Percentiles rank a stretch among this genome's conserved stretches.
These are phyloP conservation scores for Helianthus annuus DNA, from an alignment of 129 eudicot genomes.

Conservation along the genomic window HanXRQr2.0-SUNRISE NC_035441.2:186587695-186588194, in stretches of 20 bases:
- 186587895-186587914: conserved; percentile 75
- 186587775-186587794: no score
- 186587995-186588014: conserved; percentile 38
- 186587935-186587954: conserved; percentile 68
- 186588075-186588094: neutral
- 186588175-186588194: conserved; percentile 12
- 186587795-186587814: no score
- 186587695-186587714: no score
- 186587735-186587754: no score
- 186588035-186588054: conserved; percentile 33
- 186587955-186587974: conserved; percentile 66
- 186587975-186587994: conserved; percentile 31
- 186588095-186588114: neutral
- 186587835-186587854: no score
- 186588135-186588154: conserved; percentile 21
- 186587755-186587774: no score
- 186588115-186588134: neutral
- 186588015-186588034: conserved; percentile 50
- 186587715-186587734: no score
- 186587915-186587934: conserved; percentile 67
- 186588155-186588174: conserved; percentile 1
- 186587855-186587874: no score
- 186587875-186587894: conserved; percentile 28
- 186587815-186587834: no score
- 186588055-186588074: conserved; percentile 20